These are phyloP conservation scores for Pseudocercospora vitis DNA, from an alignment of 2,329 filamentous ascomycete genomes.

Conservation along the genomic window DNA sequence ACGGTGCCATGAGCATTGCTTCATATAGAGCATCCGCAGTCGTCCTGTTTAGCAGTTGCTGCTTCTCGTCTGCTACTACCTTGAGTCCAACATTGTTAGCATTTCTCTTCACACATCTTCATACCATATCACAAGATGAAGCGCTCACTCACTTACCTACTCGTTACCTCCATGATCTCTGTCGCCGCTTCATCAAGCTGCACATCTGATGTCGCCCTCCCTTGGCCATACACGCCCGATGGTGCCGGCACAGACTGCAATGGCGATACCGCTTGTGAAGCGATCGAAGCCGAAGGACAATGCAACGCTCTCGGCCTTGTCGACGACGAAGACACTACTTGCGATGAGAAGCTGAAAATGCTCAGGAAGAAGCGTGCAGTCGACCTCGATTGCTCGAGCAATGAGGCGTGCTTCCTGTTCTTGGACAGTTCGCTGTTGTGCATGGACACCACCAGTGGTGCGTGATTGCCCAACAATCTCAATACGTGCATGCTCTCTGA, in stretches of 20 bases:
- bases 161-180: neutral
- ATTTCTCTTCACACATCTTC: neutral
- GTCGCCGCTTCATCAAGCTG: neutral
- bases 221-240: neutral
- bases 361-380: neutral
- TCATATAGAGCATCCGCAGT: too few species aligned
- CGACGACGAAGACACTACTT: slow-evolving; percentile 5
- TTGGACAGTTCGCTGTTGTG: neutral
- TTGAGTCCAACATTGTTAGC: neutral
- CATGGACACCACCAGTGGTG: neutral
- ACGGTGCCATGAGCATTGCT: too few species aligned
- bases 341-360: neutral
- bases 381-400: neutral
- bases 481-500: neutral
- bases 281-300: slow-evolving; percentile 8
- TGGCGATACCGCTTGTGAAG: slow-evolving; percentile 8
- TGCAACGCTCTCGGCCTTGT: slow-evolving; percentile 17
- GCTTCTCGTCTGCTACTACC: neutral
- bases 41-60: too few species aligned
- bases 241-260: neutral
- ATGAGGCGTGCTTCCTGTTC: neutral
- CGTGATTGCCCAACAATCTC: neutral
- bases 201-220: neutral
- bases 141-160: neutral
- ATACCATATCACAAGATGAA: neutral